Base-by-base conservation (phyloP, 2,329 filamentous ascomycete genomes). In the Trichoderma sp. region DNA sequence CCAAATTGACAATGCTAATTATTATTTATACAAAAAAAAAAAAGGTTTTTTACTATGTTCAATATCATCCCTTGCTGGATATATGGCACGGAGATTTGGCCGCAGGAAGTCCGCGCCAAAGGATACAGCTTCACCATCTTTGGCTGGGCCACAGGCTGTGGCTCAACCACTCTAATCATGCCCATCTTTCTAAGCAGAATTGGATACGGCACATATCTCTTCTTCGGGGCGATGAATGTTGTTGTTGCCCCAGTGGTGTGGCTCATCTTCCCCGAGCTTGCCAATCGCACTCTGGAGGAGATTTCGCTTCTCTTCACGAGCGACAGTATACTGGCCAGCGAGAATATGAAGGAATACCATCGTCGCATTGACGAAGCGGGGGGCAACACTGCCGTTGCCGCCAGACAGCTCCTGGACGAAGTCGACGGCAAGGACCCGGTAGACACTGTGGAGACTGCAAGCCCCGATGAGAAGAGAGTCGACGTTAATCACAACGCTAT, bases 101-200 rank as follows among this genome's bases (percentile, higher is more conserved):
- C 86, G 1, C 84, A 82, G 19, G 83, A 86, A 55, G 81, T 88
- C 63, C 82, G 87, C 27, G 85, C 86, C n/a, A 84, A 88, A 74
- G 87, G 86, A 8, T 86, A 88, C 73, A 85, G 85, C 8, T 87
- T 88, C 71, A 84, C 84, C 21, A 87, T 89, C 70, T 84, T 85
- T 2, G 86, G 86, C 1, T 89, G 87, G 86, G 86, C 87, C 21
- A 82, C 87, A 69, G 87, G 86, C 47, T 83, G 85, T 10, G 86
- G 86, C 43, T 83, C 84, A 82, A 87, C 85, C 1, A 81, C 81
- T 2, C 78, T 87, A 58, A 82, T 87, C 70, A 87, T 78, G 72
- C 83, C 83, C 31, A 83, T 87, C 74, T 84, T 87, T 81, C 84
- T 87, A 70, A 76, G 73, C 53, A 76, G 76, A n/a, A 72, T 86